phyloP scores from a whole-genome alignment of 495 filamentous ascomycete species.

The Aspergillus avenaceus region DNA sequence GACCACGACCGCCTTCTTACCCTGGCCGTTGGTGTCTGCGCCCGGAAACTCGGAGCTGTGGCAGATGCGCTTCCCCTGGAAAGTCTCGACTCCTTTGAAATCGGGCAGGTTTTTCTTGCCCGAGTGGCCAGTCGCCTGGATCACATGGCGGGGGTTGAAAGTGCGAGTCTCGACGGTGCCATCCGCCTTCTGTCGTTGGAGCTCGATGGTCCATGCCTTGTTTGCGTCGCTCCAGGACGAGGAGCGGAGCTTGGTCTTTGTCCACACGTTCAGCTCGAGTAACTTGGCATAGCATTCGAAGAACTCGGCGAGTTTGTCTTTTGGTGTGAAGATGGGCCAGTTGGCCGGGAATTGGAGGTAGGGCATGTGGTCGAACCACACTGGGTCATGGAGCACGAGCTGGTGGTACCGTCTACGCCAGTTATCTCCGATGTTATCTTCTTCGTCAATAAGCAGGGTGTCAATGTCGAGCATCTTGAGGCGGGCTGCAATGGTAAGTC shows the following conservation, averaged over 20 bases:
- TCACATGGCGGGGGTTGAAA: slow-evolving; percentile 61
- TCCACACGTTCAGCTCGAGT: slow-evolving; percentile 80
- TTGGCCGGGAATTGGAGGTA: slow-evolving; percentile 64
- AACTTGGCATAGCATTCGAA: slow-evolving; percentile 68
- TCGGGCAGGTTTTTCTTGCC: slow-evolving; percentile 63
- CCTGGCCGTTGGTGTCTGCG: slow-evolving; percentile 42
- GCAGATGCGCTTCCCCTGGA: slow-evolving; percentile 51
- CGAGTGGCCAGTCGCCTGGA: slow-evolving; percentile 70
- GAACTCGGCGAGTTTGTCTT: slow-evolving; percentile 78
- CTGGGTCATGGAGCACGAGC: slow-evolving; percentile 69
- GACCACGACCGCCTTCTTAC: slow-evolving; percentile 69
- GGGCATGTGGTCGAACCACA: slow-evolving; percentile 74
- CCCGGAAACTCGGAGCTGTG: slow-evolving; percentile 69
- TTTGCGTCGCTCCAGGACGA: slow-evolving; percentile 50
- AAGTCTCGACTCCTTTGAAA: slow-evolving; percentile 58
- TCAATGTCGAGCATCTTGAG: slow-evolving; percentile 67
- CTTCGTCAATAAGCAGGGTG: slow-evolving; percentile 62
- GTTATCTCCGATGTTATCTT: slow-evolving; percentile 66
- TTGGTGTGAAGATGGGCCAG: slow-evolving; percentile 71
- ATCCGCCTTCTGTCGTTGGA: slow-evolving; percentile 47
- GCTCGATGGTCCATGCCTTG: slow-evolving; percentile 56
- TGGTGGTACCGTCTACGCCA: slow-evolving; percentile 66
- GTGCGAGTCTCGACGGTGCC: slow-evolving; percentile 51
- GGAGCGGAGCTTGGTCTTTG: slow-evolving; percentile 44
- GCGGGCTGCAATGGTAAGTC: slow-evolving; percentile 61